A percentile compares a stretch with the other conserved stretches of the same genome.
phyloP scores from a whole-genome alignment of 1,139 yeast species.

The Protomyces inundatus region DNA sequence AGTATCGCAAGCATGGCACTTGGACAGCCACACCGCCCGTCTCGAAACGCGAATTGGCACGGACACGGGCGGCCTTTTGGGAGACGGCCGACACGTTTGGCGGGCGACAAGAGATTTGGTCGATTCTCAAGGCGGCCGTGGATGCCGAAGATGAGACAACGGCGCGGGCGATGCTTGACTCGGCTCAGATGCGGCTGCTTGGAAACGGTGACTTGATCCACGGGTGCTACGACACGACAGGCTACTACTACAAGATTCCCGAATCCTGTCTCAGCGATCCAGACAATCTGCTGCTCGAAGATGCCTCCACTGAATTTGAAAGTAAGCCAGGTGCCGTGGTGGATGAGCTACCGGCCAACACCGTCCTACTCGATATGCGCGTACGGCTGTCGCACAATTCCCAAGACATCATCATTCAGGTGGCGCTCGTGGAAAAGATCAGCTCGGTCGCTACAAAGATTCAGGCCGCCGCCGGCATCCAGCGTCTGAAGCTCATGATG shows the following conservation, averaged over 20 bases:
- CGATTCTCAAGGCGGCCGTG: slow-evolving; percentile 18
- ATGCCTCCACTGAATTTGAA: not conserved
- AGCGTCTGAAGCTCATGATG: slow-evolving; percentile 22
- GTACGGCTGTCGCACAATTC: slow-evolving; percentile 23
- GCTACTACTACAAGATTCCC: slow-evolving; percentile 21
- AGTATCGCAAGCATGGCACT: slow-evolving; percentile 7
- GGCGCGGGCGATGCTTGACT: slow-evolving; percentile 15
- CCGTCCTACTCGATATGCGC: slow-evolving; percentile 10
- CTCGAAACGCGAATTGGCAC: slow-evolving; percentile 10
- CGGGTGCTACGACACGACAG: slow-evolving; percentile 23
- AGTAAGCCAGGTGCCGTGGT: not conserved
- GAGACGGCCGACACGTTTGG: slow-evolving; percentile 26
- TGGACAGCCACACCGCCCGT: slow-evolving; percentile 22
- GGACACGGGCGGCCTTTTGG: slow-evolving; percentile 17
- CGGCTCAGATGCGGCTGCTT: slow-evolving; percentile 14
- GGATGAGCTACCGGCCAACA: slow-evolving; percentile 11
- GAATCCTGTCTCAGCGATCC: slow-evolving; percentile 23
- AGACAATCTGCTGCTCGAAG: slow-evolving; percentile 4
- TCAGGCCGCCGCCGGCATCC: slow-evolving; percentile 16
- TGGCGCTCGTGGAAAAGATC: slow-evolving; percentile 17
- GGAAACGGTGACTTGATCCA: slow-evolving; percentile 23
- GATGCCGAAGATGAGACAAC: slow-evolving; percentile 15
- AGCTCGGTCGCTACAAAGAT: slow-evolving; percentile 23
- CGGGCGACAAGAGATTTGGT: slow-evolving; percentile 22
- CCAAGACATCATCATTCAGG: slow-evolving; percentile 16